A percentile compares a stretch with the other conserved stretches of the same genome.
These are phyloP conservation scores for Rachicladosporium sp. DNA, from an alignment of 2,329 filamentous ascomycete genomes.

Conservation along the genomic window DNA sequence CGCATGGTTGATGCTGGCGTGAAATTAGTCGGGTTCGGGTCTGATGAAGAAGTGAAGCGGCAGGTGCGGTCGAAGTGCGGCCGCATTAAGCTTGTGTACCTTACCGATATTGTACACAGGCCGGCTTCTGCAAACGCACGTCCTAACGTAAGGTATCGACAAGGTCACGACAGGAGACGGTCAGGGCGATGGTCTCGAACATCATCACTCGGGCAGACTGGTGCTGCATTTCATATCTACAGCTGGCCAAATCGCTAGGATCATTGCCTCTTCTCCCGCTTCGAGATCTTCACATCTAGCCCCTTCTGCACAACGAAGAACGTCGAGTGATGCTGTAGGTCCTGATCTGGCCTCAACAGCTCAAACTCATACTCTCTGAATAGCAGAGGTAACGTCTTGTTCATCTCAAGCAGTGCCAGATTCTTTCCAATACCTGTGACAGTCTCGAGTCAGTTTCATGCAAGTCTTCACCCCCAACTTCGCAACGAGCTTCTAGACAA, in stretches of 20 bases:
- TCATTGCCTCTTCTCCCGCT: slow-evolving; percentile 18
- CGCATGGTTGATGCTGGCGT: too few relatives aligned
- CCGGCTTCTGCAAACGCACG: too few relatives aligned
- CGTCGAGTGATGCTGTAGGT: slow-evolving; percentile 42
- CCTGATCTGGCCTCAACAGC: slow-evolving; percentile 38
- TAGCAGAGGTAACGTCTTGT: slow-evolving; percentile 30
- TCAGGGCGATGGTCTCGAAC: too few relatives aligned
- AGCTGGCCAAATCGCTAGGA: background rate
- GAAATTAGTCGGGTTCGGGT: too few relatives aligned
- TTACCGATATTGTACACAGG: too few relatives aligned
- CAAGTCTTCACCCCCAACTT: background rate
- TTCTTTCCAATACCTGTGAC: slow-evolving; percentile 52
- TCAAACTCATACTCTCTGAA: slow-evolving; percentile 43
- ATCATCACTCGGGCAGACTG: too few relatives aligned
- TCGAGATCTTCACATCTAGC: slow-evolving; percentile 37
- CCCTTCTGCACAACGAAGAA: slow-evolving; percentile 50
- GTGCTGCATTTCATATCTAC: background rate
- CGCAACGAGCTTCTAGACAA: slow-evolving; percentile 9
- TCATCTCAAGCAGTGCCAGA: slow-evolving; percentile 36
- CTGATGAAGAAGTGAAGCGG: too few relatives aligned
- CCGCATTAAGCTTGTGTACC: too few relatives aligned
- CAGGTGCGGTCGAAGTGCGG: too few relatives aligned
- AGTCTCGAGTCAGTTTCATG: background rate
- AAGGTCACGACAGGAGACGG: too few relatives aligned
- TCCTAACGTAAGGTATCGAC: too few relatives aligned